Percentiles rank a stretch among this genome's conserved stretches.
These are phyloP conservation scores for Pythium brachiatum DNA, from an alignment of 352 stramenopile species.

Conservation along the genomic window DNA sequence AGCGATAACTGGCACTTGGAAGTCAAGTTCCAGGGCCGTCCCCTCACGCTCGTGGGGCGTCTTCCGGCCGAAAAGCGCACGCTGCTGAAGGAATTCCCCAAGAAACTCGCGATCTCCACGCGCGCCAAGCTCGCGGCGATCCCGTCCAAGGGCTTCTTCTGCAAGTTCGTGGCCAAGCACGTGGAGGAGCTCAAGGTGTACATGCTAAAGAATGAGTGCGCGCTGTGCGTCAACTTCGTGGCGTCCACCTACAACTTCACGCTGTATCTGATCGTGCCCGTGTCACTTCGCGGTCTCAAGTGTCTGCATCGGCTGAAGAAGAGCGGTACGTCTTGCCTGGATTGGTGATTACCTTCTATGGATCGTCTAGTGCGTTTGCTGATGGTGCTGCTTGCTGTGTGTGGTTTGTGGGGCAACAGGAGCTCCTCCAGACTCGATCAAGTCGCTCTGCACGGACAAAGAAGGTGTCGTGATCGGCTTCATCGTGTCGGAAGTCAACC, in stretches of 20 bases:
- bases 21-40: slow-evolving; percentile 80
- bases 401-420: slow-evolving; percentile 33
- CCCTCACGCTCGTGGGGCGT: slow-evolving; percentile 66
- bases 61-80: slow-evolving; percentile 79
- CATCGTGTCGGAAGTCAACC: slow-evolving; percentile 85
- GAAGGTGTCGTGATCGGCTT: slow-evolving; percentile 86
- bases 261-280: slow-evolving; percentile 75
- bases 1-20: slow-evolving; percentile 84
- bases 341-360: not conserved
- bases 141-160: slow-evolving; percentile 86
- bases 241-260: slow-evolving; percentile 84
- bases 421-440: slow-evolving; percentile 74
- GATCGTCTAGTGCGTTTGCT: not conserved
- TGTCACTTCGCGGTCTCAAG: slow-evolving; percentile 60
- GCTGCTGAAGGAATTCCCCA: slow-evolving; percentile 73
- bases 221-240: slow-evolving; percentile 79
- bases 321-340: slow-evolving; percentile 58
- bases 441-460: slow-evolving; percentile 81
- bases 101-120: slow-evolving; percentile 68
- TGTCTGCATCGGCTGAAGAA: slow-evolving; percentile 81
- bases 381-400: slow-evolving; percentile 1
- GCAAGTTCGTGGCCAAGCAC: slow-evolving; percentile 87
- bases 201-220: slow-evolving; percentile 86
- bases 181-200: slow-evolving; percentile 84
- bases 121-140: slow-evolving; percentile 79